Evolutionary conservation across 208 protist species (phyloP).

Genomic region (Acanthamoeba royreba): DNA sequence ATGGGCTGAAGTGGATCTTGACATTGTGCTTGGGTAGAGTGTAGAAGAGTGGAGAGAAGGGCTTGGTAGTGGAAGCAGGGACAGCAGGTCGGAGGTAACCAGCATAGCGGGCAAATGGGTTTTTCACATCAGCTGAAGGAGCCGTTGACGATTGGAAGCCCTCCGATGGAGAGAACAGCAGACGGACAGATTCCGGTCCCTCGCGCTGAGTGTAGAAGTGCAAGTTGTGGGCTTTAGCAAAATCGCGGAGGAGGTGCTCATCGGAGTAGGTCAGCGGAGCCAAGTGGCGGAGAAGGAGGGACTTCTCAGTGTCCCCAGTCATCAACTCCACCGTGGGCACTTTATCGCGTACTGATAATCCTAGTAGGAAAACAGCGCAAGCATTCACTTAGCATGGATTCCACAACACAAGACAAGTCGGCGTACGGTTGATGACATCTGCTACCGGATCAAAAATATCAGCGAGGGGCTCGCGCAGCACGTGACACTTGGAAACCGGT

Average conservation of each 20-base stretch:
- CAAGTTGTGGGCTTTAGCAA: not conserved
- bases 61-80: not conserved
- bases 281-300: not conserved
- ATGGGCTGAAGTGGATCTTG: not conserved
- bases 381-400: not conserved
- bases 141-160: not conserved
- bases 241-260: not conserved
- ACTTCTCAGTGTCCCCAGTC: not conserved
- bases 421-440: not conserved
- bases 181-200: not conserved
- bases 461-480: not conserved
- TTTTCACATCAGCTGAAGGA: not conserved
- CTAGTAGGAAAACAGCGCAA: not conserved
- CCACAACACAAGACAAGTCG: not conserved
- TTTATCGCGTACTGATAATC: not conserved
- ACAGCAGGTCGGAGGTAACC: not conserved
- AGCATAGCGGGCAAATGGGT: not conserved
- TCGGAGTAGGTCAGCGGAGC: not conserved
- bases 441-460: not conserved
- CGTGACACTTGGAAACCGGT: not conserved
- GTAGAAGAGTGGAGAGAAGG: constrained; percentile 17
- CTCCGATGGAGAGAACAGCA: not conserved
- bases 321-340: constrained; percentile 8
- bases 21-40: constrained; percentile 3
- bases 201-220: not conserved